Percentiles rank a stretch among this genome's conserved stretches.
phyloP scores from a whole-genome alignment of 2,329 filamentous ascomycete genomes.

The Ophiostoma ips region DNA sequence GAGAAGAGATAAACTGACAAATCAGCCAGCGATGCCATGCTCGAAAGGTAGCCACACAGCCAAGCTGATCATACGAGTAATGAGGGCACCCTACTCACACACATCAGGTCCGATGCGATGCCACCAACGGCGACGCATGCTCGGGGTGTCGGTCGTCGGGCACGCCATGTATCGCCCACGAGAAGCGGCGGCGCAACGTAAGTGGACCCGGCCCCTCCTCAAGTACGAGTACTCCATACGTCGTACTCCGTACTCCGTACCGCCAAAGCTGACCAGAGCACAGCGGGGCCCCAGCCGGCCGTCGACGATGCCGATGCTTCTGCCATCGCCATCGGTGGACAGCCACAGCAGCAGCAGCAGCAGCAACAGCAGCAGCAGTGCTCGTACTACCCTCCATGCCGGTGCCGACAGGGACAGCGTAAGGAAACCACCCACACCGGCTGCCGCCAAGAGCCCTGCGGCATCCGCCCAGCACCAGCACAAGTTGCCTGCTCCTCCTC shows the following conservation, averaged over 20 bases:
- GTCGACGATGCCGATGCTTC: slow-evolving; percentile 5
- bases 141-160: slow-evolving; percentile 8
- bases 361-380: too few relatives aligned
- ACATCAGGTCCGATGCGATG: slow-evolving; percentile 7
- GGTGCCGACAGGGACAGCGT: background rate
- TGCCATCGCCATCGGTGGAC: slow-evolving; percentile 2
- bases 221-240: too few relatives aligned
- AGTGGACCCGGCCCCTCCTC: background rate
- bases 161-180: slow-evolving; percentile 10
- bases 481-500: too few relatives aligned
- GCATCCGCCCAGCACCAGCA: background rate
- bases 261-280: background rate
- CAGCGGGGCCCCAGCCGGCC: slow-evolving; percentile 8
- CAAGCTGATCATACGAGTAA: background rate
- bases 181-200: slow-evolving; percentile 11
- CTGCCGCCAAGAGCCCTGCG: background rate
- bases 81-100: background rate
- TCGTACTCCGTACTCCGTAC: too few relatives aligned
- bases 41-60: slow-evolving; percentile 4
- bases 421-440: background rate
- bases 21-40: slow-evolving; percentile 10
- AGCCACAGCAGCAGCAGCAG: background rate
- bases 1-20: background rate
- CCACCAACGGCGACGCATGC: slow-evolving; percentile 1
- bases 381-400: too few relatives aligned